Evolutionary conservation across 139 green algal genomes (phyloP).

Genomic region (Tetraselmis chui): DNA sequence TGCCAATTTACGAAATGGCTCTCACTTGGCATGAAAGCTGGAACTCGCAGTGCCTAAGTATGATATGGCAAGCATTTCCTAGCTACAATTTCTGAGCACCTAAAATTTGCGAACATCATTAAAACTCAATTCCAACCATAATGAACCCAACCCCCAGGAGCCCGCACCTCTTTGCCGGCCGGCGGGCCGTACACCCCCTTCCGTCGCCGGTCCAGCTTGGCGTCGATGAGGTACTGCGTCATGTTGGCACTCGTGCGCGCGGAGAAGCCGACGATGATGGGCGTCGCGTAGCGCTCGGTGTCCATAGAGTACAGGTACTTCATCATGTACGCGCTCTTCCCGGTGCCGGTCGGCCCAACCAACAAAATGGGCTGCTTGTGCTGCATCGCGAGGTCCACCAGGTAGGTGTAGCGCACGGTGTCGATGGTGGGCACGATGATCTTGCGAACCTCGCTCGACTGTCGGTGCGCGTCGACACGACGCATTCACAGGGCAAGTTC

Average conservation of each 20-base stretch:
- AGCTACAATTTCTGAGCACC: no score
- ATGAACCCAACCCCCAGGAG: no score
- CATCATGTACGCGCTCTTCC: constrained; percentile 41
- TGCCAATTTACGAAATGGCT: no score
- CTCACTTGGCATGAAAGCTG: no score
- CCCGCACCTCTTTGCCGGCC: constrained; percentile 37
- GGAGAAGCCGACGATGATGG: constrained; percentile 49
- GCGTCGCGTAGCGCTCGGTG: constrained; percentile 35
- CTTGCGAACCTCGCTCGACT: constrained; percentile 11
- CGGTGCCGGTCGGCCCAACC: constrained; percentile 32
- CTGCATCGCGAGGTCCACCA: constrained; percentile 20
- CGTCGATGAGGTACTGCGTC: constrained; percentile 50
- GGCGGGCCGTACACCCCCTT: constrained; percentile 62
- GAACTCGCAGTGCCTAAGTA: no score
- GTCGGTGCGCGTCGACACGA: no score
- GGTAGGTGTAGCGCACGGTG: constrained; percentile 38
- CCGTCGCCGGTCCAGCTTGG: constrained; percentile 52
- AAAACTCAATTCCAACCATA: no score
- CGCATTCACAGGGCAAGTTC: no score
- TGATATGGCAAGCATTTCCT: no score
- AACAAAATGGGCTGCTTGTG: constrained; percentile 23
- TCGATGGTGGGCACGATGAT: constrained; percentile 67
- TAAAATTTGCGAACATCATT: no score
- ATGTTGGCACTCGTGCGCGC: constrained; percentile 39
- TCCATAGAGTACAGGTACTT: constrained; percentile 41